Percentiles rank a stretch among this genome's conserved stretches.
phyloP scores from a whole-genome alignment of 441 rosid genomes.

The Eutrema salsugineum region DNA sequence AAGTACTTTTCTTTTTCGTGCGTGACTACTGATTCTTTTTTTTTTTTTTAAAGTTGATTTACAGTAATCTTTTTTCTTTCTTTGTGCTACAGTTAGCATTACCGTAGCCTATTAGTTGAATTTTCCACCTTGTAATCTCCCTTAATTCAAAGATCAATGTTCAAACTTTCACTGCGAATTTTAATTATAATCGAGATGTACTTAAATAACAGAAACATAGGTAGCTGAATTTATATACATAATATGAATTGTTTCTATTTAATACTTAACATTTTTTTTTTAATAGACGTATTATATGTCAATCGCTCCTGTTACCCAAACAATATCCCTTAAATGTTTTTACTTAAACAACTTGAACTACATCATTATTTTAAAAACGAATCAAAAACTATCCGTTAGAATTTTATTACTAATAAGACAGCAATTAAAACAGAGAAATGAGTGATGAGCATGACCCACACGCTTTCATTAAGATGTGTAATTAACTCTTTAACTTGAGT shows the following conservation, averaged over 20 bases:
- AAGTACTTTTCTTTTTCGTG: neutral
- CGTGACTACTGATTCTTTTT: neutral
- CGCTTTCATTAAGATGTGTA: conserved; percentile 7
- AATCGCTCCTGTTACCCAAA: neutral
- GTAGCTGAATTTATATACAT: neutral
- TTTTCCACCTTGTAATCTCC: neutral
- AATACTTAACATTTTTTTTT: no score
- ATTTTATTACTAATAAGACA: neutral
- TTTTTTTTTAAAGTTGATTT: neutral
- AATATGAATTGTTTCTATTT: neutral
- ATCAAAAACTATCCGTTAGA: neutral
- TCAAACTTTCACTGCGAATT: neutral
- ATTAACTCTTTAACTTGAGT: conserved; percentile 1
- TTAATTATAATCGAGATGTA: neutral
- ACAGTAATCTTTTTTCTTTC: no score
- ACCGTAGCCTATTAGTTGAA: no score
- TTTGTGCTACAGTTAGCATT: no score
- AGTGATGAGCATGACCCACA: conserved; percentile 17
- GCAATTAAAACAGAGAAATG: neutral
- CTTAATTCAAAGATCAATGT: neutral
- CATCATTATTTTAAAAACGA: neutral
- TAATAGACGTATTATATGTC: neutral
- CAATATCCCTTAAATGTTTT: neutral
- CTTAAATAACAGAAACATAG: no score
- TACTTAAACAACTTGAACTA: neutral